Evolutionary conservation across 352 stramenopile genomes (phyloP).

Genomic region (Phytopythium litorale): DNA sequence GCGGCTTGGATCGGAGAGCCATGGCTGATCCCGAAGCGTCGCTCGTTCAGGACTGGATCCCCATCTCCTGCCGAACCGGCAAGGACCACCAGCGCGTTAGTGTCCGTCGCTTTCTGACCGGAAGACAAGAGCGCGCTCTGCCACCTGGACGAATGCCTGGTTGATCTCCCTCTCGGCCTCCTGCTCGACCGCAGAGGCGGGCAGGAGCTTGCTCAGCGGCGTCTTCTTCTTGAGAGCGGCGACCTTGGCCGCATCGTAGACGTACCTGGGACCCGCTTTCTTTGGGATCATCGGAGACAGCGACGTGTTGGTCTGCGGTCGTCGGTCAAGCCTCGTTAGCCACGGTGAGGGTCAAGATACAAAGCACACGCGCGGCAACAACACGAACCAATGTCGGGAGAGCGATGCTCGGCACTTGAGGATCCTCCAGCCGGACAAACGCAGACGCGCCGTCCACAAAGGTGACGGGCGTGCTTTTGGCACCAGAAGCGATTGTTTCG

Average conservation of each 20-base stretch:
- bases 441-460: slow-evolving; percentile 46
- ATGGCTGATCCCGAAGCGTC: not conserved
- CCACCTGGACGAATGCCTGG: slow-evolving; percentile 45
- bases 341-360: not conserved
- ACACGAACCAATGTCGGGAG: slow-evolving; percentile 37
- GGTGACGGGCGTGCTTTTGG: slow-evolving; percentile 23
- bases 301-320: slow-evolving; percentile 17
- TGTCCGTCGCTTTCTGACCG: not conserved
- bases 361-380: not conserved
- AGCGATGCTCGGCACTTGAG: slow-evolving; percentile 35
- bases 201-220: slow-evolving; percentile 50
- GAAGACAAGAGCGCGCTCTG: not conserved
- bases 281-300: slow-evolving; percentile 45
- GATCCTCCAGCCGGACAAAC: slow-evolving; percentile 63
- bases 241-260: slow-evolving; percentile 44
- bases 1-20: not conserved
- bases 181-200: slow-evolving; percentile 23
- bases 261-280: slow-evolving; percentile 35
- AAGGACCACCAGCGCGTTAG: not conserved
- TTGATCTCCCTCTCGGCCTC: slow-evolving; percentile 78
- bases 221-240: slow-evolving; percentile 55
- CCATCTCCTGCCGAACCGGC: not conserved
- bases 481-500: slow-evolving; percentile 28
- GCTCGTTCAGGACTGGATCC: not conserved
- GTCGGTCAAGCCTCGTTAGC: not conserved